These are phyloP conservation scores for Cucurbita pepo DNA, from an alignment of 306 rosid species.

Conservation along the genomic window DNA sequence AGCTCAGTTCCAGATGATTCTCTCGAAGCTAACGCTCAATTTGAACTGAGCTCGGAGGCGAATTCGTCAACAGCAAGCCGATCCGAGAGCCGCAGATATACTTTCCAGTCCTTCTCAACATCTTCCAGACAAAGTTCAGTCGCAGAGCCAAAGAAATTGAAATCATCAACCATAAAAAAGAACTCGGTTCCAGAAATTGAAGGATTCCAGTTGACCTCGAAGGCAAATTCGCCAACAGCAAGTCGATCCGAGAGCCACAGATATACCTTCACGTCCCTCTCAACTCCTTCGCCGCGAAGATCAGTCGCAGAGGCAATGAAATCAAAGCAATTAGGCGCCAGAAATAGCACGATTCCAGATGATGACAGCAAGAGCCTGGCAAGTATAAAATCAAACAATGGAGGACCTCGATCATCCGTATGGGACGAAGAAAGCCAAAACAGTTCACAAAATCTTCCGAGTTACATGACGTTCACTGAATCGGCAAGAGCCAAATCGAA, in stretches of 20 bases:
- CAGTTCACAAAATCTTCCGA: slow-evolving; percentile 56
- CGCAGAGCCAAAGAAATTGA: slow-evolving; percentile 22
- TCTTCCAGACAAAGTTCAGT: slow-evolving; percentile 40
- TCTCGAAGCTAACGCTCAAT: slow-evolving; percentile 6
- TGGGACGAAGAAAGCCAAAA: slow-evolving; percentile 72
- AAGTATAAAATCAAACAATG: slow-evolving; percentile 62
- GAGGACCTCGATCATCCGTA: slow-evolving; percentile 27
- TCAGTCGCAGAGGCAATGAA: slow-evolving; percentile 24
- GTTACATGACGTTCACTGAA: slow-evolving; percentile 78
- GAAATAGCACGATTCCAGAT: slow-evolving; percentile 32
- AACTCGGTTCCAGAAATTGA: slow-evolving; percentile 10
- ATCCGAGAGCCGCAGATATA: slow-evolving; percentile 29
- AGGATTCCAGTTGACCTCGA: slow-evolving; percentile 56
- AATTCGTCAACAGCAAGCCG: slow-evolving; percentile 45
- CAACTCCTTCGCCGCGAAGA: slow-evolving; percentile 49
- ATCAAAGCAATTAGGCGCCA: slow-evolving; percentile 43
- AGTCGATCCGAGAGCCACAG: slow-evolving; percentile 42
- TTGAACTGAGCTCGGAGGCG: neutral
- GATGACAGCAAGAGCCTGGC: slow-evolving; percentile 55
- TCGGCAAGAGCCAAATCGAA: slow-evolving; percentile 82
- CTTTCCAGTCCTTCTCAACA: slow-evolving; percentile 30
- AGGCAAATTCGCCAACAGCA: slow-evolving; percentile 58
- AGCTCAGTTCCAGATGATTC: slow-evolving; percentile 47
- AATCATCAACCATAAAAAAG: slow-evolving; percentile 45
- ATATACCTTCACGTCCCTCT: slow-evolving; percentile 21